Base-by-base conservation (phyloP, 1,284 basidiomycete genomes). In the Ganoderma meredithae region DNA sequence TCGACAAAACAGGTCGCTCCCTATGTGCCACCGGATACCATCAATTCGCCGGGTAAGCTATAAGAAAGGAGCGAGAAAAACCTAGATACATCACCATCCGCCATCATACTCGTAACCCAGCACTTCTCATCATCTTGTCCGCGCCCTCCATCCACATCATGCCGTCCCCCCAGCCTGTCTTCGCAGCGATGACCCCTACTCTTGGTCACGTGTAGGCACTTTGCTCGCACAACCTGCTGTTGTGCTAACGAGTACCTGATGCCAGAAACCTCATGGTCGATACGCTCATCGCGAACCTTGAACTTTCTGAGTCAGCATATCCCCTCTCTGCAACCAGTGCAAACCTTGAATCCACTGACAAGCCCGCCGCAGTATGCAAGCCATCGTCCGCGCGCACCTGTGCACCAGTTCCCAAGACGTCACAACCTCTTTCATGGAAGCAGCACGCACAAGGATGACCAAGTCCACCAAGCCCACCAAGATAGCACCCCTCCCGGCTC, bases 261-360 rank as follows among this genome's bases (percentile, higher is more conserved):
- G 68, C 40, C 73, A 93, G 91, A 12, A 93, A 92, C 76, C 85
- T 94, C 66, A 94, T 94, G 92, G 86, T 92, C 25, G 93, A 94
- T 75, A 93, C 90, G 4, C 87, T 92, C 77, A 90, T 94, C 71
- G 90, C 90, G 5, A 93, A 94, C 71, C 88, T 88, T 25, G 85
- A 80, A 27, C 78, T 85, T 25, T 90, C 92, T 65, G 92, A 93
- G 92, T 87, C 79, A 82, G 88, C 83, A 36, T 56, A 36, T 6
- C 1, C 17, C 43, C 47, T 36, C 39, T 19, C 22, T 36, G 17
- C 25, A 25, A 22, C 44, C 47, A 33, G 5, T 33, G 55, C 36
- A 40, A 12, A 52, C 44, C 22, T 25, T 25, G 5, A 12, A 15
- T 15, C 25, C n/a, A 13, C 22, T 10, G 7, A 59, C 66, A 70